phyloP scores from a whole-genome alignment of 2,329 filamentous ascomycete species.

The Aspergillus thermomutatus region DNA sequence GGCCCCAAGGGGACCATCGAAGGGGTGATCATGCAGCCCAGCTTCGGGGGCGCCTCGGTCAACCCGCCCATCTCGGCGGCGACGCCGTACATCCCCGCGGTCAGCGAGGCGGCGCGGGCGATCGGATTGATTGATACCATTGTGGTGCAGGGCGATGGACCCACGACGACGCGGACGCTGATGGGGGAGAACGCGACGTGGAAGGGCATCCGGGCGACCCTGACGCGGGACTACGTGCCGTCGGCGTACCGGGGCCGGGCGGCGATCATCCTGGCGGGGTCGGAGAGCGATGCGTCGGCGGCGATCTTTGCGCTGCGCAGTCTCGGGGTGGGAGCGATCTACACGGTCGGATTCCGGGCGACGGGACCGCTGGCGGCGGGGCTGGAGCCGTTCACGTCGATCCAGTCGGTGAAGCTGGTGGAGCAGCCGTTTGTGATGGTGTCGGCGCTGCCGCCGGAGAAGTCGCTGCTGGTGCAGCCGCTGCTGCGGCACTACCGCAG shows the following conservation, averaged over 20 bases:
- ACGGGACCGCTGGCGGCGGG: slow-evolving; percentile 57
- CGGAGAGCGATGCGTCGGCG: slow-evolving; percentile 71
- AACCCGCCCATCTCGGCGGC: slow-evolving; percentile 65
- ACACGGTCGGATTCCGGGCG: slow-evolving; percentile 77
- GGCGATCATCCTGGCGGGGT: slow-evolving; percentile 70
- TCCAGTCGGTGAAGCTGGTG: slow-evolving; percentile 77
- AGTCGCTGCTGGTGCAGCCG: slow-evolving; percentile 74
- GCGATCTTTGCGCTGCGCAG: slow-evolving; percentile 75
- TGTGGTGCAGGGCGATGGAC: slow-evolving; percentile 53
- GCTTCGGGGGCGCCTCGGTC: slow-evolving; percentile 79
- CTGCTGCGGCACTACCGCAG: slow-evolving; percentile 67
- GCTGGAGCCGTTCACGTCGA: slow-evolving; percentile 62
- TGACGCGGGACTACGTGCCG: slow-evolving; percentile 77
- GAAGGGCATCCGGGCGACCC: slow-evolving; percentile 78
- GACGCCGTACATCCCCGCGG: slow-evolving; percentile 57
- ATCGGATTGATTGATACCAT: slow-evolving; percentile 84
- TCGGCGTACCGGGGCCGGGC: slow-evolving; percentile 75
- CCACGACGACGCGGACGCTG: slow-evolving; percentile 41
- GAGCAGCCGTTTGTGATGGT: slow-evolving; percentile 79
- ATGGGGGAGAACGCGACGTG: slow-evolving; percentile 80
- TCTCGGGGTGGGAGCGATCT: slow-evolving; percentile 72
- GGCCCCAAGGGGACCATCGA: slow-evolving; percentile 66
- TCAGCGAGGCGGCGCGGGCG: slow-evolving; percentile 72
- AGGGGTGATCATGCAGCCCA: slow-evolving; percentile 66
- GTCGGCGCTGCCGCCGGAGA: slow-evolving; percentile 73